Conservation (phyloP, 306 rosid genomes). For the Boehmeria nivea region DNA sequence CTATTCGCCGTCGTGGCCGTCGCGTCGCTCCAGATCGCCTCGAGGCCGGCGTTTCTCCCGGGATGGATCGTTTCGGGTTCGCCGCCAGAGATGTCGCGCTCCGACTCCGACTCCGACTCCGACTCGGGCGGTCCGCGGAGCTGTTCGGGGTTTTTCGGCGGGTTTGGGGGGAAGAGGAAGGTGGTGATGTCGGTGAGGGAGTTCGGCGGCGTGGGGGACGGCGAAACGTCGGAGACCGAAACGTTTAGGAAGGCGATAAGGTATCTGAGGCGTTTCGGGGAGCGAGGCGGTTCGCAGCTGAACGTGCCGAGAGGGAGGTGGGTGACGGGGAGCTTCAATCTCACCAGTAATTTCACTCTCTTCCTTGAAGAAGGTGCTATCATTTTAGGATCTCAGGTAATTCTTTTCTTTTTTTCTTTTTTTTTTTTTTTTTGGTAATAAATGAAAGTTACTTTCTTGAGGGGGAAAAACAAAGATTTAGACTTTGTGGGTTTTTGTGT, state of each 20-base stretch:
- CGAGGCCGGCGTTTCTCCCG: constrained; percentile 28
- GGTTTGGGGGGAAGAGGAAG: constrained; percentile 24
- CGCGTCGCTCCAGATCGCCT: constrained; percentile 45
- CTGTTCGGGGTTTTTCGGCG: constrained; percentile 42
- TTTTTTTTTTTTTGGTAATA: not conserved
- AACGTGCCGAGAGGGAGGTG: constrained; percentile 63
- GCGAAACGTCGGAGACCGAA: constrained; percentile 66
- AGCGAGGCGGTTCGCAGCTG: constrained; percentile 68
- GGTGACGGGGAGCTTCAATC: constrained; percentile 87
- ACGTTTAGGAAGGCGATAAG: constrained; percentile 55
- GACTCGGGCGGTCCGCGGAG: constrained; percentile 8
- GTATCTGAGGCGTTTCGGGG: constrained; percentile 50
- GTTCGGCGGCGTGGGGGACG: constrained; percentile 83
- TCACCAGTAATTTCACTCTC: constrained; percentile 88
- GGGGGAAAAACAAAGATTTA: too few species aligned
- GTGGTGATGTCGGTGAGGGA: constrained; percentile 53
- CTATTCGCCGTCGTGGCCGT: constrained; percentile 43
- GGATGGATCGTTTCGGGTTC: constrained; percentile 1
- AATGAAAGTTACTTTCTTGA: too few species aligned
- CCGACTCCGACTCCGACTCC: constrained; percentile 1
- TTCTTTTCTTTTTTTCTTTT: not conserved
- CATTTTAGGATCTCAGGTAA: constrained; percentile 77
- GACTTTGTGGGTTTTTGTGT: too few species aligned
- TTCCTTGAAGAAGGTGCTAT: constrained; percentile 64
- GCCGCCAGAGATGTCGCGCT: too few species aligned